These are phyloP conservation scores for Termitomyces bulborhizus DNA, from an alignment of 768 basidiomycete species.

Conservation along the genomic window DNA sequence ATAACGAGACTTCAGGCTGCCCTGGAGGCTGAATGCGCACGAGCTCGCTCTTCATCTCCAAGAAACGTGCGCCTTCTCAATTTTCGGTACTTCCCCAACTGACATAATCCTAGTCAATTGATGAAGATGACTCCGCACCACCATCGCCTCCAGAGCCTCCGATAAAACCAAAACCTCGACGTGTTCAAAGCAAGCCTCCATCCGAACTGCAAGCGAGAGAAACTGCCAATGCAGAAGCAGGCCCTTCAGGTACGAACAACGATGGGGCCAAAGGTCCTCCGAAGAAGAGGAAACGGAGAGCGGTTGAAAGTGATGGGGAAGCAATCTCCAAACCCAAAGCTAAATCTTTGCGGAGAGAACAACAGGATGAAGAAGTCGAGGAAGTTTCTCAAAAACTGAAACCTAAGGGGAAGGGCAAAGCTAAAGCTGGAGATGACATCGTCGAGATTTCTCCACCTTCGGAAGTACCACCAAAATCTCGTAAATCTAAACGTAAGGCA, in stretches of 20 bases:
- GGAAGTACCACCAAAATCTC: not conserved
- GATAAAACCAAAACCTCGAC: conserved; percentile 6
- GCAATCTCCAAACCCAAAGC: conserved; percentile 13
- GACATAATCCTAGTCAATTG: not conserved
- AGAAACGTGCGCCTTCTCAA: conserved; percentile 11
- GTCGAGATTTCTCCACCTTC: conserved; percentile 10
- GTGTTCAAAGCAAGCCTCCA: conserved; percentile 1
- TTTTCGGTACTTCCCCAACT: not conserved
- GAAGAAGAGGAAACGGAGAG: conserved; percentile 7
- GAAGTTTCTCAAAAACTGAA: conserved; percentile 16
- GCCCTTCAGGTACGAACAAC: conserved; percentile 4
- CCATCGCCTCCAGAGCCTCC: conserved; percentile 5
- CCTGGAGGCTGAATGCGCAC: conserved; percentile 32
- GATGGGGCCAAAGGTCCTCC: not conserved
- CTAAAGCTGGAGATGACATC: conserved; percentile 19
- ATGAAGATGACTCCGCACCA: conserved; percentile 2
- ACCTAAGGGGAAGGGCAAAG: conserved; percentile 27
- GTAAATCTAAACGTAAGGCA: conserved; percentile 24
- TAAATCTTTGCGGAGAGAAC: conserved; percentile 14
- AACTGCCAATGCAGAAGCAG: conserved; percentile 6
- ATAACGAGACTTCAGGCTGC: conserved; percentile 39
- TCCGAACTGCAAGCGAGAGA: not conserved
- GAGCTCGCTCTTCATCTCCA: conserved; percentile 23
- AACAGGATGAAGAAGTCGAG: conserved; percentile 14
- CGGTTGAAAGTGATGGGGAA: conserved; percentile 15